These are phyloP conservation scores for Candida wancherniae DNA, from an alignment of 805 yeast genomes.

Conservation along the genomic window DNA sequence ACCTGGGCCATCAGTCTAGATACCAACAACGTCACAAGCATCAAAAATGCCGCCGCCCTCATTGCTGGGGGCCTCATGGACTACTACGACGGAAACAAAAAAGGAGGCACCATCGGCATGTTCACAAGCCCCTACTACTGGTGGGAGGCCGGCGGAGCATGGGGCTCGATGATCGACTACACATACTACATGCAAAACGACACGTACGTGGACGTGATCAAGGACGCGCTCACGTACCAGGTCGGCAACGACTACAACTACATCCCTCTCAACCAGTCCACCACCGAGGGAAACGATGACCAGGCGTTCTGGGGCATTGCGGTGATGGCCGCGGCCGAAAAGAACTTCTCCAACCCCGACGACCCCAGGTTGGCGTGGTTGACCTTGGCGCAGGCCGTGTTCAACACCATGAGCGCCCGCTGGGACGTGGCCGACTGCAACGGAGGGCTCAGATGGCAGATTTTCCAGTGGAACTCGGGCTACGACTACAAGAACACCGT, in stretches of 20 bases:
- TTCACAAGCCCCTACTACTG: conserved; percentile 89
- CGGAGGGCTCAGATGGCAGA: conserved; percentile 97
- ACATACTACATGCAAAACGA: conserved; percentile 65
- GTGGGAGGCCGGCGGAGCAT: conserved; percentile 99
- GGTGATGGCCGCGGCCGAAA: conserved; percentile 87
- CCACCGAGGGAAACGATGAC: conserved; percentile 96
- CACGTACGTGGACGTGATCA: conserved; percentile 55
- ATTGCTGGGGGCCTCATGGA: conserved; percentile 72
- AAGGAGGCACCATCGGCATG: conserved; percentile 83
- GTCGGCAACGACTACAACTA: conserved; percentile 62
- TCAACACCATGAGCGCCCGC: conserved; percentile 82
- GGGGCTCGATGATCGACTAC: conserved; percentile 83
- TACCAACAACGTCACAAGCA: conserved; percentile 38
- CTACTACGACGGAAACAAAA: conserved; percentile 64
- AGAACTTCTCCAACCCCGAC: conserved; percentile 71
- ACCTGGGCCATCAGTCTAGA: conserved; percentile 28
- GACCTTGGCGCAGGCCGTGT: conserved; percentile 79
- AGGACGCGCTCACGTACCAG: conserved; percentile 66
- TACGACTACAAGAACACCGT: conserved; percentile 90
- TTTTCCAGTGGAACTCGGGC: conserved; percentile 90
- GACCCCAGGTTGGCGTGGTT: conserved; percentile 65
- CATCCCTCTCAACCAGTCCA: conserved; percentile 81
- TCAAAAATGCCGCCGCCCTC: conserved; percentile 52
- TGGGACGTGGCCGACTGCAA: conserved; percentile 76
- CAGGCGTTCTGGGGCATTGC: conserved; percentile 97